Base-by-base conservation (phyloP, 1,284 basidiomycete species). In the Tylopilus sp. region DNA sequence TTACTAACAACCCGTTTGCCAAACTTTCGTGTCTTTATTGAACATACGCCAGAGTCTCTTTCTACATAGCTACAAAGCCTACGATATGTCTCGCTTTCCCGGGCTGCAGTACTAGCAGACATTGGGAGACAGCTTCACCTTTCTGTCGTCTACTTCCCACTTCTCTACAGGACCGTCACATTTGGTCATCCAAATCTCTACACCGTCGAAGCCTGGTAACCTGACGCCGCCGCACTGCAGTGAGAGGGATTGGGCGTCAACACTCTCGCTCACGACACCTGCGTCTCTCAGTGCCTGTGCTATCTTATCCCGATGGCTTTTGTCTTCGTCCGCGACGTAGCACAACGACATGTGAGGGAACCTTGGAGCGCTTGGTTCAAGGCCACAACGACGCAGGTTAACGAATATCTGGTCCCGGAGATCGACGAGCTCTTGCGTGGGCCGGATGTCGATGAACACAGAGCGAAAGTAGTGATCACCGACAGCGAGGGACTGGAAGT, bases 311-410 rank as follows among this genome's bases (percentile, higher is more conserved):
- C 77, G 68, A 49, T 74, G 63, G 10, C 59, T 64, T 9, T 71
- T 70, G 55, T 88, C 82, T 23, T 73, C 70, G 46, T 87, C 79
- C 25, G 71, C 73, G 52, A 89, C 79, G 59, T 89, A 89, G 56
- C 77, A 81, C 52, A 89, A 53, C 31, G 87, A 89, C 55, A 87
- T 54, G 61, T 89, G 86, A 12, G 86, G 82, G 53, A 79, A 81
- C 31, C 70, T 66, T 0, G 84, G 82, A 1, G 79, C 79, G 5
- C 59, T 58, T 1, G 76, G 71, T 25, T 71, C 63, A 15, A 75
- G 56, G 4, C 68, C 69, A 6, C 16, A 39, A 18, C 26, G 40
- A 36, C 51, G 54, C 30, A 86, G 65, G 13, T 58, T 58, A 5
- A 58, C 57, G 52, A 76, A 71, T 10, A 89, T 68, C 16, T 70